These are phyloP conservation scores for Ustanciosporium gigantosporum DNA, from an alignment of 1,284 basidiomycete genomes.

Conservation along the genomic window DNA sequence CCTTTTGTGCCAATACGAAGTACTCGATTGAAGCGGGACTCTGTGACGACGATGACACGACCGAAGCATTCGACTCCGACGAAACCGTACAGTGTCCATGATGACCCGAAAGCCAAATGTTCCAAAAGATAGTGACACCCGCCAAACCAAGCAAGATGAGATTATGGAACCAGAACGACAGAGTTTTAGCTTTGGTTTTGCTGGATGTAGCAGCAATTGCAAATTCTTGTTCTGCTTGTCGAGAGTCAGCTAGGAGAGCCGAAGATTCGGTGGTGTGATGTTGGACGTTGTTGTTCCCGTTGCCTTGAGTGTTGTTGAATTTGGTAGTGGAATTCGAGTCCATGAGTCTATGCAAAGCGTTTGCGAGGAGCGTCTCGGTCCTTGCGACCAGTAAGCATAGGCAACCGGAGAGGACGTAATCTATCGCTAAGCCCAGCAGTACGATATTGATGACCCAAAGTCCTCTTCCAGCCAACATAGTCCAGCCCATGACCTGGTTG, in stretches of 20 bases:
- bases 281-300: background rate
- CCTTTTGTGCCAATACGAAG: background rate
- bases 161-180: constrained; percentile 34
- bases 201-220: background rate
- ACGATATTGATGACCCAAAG: constrained; percentile 38
- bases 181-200: background rate
- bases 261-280: background rate
- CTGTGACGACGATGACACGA: background rate
- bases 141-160: constrained; percentile 11
- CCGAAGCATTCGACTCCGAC: background rate
- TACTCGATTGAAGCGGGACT: background rate
- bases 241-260: background rate
- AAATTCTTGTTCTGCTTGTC: background rate
- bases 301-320: no score
- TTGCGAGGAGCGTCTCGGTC: constrained; percentile 1
- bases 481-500: constrained; percentile 20
- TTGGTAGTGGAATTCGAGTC: background rate
- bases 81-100: constrained; percentile 13
- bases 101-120: constrained; percentile 34
- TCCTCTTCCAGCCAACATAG: constrained; percentile 6
- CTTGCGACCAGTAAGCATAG: constrained; percentile 16
- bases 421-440: constrained; percentile 36
- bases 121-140: constrained; percentile 33
- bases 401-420: constrained; percentile 37
- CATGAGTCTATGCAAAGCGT: background rate